Base-by-base conservation (phyloP, 73 alveolate species). In the Paramecium biaurelia region DNA sequence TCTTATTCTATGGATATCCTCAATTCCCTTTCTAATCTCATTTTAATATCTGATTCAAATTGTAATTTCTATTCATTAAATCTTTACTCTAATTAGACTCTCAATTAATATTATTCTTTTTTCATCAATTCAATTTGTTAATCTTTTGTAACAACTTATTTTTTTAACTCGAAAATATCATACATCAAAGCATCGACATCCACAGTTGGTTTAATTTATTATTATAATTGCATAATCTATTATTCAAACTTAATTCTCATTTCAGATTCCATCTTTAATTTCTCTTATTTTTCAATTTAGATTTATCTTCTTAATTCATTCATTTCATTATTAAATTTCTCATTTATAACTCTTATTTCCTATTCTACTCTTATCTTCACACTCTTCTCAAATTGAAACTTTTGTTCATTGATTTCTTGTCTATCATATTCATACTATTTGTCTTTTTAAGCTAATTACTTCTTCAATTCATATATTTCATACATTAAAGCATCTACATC, bases 401-500 rank as follows among this genome's bases (percentile, higher is more conserved):
- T 79, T 43, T 38, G 18, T 24, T 26, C 70, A 12, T 42, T 24
- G 0, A 79, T 38, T 42, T 79, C 70, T 79, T 79, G 12, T 35
- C 58, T 72, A 35, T 72, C 86, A 72, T 72, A 72, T 34, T 72
- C 86, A n/a, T 35, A 72, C 38, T 72, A 7, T 38, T 38, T 72
- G 23, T 79, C 90, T 45, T 45, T 79, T 47, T 23, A 43, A 3
- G 90, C 90, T 8, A 79, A 20, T 42, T 79, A 24, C 6, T 79
- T 79, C 49, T 79, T 79, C 15, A 79, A 79, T 43, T 79, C 90
- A 79, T 12, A 79, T 43, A 79, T 79, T 79, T 79, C 90, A 79
- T 79, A 79, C 90, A 79, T 79, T 18, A 79, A 79, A 6, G 90
- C 90, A 79, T 79, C 90, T 20, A 45, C 72, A 79, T 79, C 90